A percentile compares a stretch with the other conserved stretches of the same genome.
Conservation (phyloP, 768 basidiomycete species). For the Mycena leptocephala region DNA sequence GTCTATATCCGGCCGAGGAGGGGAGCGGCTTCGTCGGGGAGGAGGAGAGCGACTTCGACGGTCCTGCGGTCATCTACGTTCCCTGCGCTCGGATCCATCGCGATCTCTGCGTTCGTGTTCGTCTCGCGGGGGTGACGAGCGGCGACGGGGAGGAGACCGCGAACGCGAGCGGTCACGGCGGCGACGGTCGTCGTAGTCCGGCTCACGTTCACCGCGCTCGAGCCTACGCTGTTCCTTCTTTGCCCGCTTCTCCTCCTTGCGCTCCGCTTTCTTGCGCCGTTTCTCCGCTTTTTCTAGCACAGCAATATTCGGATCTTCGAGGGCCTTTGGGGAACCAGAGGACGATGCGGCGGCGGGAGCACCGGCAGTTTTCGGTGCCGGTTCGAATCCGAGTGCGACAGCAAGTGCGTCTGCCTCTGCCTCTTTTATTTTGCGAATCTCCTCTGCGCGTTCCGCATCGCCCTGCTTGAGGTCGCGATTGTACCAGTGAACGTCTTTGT, state of each 20-base stretch:
- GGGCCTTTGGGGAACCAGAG: conserved; percentile 23
- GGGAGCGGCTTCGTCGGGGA: conserved; percentile 20
- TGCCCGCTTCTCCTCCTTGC: conserved; percentile 67
- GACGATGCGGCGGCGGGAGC: conserved; percentile 35
- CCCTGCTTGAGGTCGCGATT: conserved; percentile 68
- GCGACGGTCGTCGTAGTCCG: conserved; percentile 40
- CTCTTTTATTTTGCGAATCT: conserved; percentile 88
- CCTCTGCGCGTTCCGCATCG: conserved; percentile 73
- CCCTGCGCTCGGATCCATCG: conserved; percentile 8
- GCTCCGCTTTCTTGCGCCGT: conserved; percentile 44
- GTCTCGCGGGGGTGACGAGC: conserved; percentile 51
- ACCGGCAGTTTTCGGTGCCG: conserved; percentile 60
- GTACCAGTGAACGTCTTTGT: conserved; percentile 98
- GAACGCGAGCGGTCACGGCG: conserved; percentile 53
- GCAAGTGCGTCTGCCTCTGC: conserved; percentile 91
- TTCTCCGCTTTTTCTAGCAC: conserved; percentile 48
- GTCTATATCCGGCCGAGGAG: conserved; percentile 26
- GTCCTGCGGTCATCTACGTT: not conserved
- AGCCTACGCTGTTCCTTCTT: conserved; percentile 67
- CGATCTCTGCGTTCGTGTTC: conserved; percentile 33
- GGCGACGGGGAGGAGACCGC: conserved; percentile 43
- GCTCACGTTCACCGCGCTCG: conserved; percentile 42
- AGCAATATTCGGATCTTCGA: conserved; percentile 36
- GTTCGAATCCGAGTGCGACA: conserved; percentile 86
- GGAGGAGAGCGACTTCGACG: conserved; percentile 28